Percentiles rank a stretch among this genome's conserved stretches.
phyloP scores from a whole-genome alignment of 1,139 yeast genomes.

The Saccharomyces hybrid region DNA sequence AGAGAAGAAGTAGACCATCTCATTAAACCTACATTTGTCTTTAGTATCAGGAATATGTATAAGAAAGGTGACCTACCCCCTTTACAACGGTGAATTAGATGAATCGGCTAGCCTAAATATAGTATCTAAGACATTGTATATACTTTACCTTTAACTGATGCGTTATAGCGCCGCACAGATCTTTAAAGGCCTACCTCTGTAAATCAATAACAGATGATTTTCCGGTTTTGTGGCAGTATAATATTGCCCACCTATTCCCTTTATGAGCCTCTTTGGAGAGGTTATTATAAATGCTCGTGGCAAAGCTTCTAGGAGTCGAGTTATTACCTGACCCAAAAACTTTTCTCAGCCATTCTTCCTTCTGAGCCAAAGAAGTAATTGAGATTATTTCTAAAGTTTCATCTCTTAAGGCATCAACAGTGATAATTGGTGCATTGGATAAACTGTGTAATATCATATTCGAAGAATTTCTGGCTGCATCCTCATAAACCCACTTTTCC shows the following conservation, averaged over 20 bases:
- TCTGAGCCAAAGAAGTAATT: constrained; percentile 63
- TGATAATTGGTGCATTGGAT: constrained; percentile 58
- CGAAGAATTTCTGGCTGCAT: constrained; percentile 58
- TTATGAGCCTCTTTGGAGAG: constrained; percentile 63
- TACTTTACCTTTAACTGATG: background rate
- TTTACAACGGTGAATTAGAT: background rate
- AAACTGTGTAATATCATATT: constrained; percentile 47
- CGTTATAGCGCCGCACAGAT: background rate
- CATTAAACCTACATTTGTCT: background rate
- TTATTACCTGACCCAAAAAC: constrained; percentile 61
- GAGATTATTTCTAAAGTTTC: constrained; percentile 79
- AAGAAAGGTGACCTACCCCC: background rate
- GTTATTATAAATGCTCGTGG: constrained; percentile 60
- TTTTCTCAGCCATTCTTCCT: constrained; percentile 84
- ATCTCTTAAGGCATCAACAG: constrained; percentile 67
- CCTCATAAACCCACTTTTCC: constrained; percentile 75
- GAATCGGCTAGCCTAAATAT: background rate
- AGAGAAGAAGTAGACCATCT: no score
- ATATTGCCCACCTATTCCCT: constrained; percentile 65
- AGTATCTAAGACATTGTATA: background rate
- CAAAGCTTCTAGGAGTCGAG: constrained; percentile 68
- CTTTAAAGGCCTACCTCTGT: constrained; percentile 37
- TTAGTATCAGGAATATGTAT: background rate
- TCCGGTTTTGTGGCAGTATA: constrained; percentile 67
- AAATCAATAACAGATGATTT: constrained; percentile 63